Evolutionary conservation across 352 stramenopile species (phyloP).

Genomic region (Phytophthora aleatoria): DNA sequence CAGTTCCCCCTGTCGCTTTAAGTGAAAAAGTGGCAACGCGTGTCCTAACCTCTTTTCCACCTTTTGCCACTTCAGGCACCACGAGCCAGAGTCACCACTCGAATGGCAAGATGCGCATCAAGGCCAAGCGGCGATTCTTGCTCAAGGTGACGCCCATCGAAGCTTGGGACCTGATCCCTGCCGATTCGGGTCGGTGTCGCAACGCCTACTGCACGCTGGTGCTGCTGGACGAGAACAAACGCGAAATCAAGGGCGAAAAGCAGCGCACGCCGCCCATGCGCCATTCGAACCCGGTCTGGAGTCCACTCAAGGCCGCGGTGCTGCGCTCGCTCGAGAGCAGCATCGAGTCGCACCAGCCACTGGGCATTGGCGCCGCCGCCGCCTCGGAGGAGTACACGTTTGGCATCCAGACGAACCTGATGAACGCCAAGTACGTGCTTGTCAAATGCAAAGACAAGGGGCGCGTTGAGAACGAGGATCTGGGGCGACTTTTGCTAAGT

Average conservation of each 20-base stretch:
- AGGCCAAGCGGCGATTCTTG: constrained; percentile 76
- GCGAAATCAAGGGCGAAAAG: constrained; percentile 89
- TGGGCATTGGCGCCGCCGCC: constrained; percentile 82
- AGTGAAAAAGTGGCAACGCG: background rate
- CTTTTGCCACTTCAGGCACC: constrained; percentile 16
- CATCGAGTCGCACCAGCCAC: constrained; percentile 82
- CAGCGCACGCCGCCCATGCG: constrained; percentile 77
- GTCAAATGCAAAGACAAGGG: constrained; percentile 91
- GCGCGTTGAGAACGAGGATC: constrained; percentile 80
- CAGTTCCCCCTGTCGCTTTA: constrained; percentile 9
- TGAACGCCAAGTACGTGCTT: constrained; percentile 79
- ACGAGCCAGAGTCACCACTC: constrained; percentile 27
- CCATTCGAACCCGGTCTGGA: constrained; percentile 75
- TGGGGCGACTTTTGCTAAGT: constrained; percentile 78
- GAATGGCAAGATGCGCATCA: constrained; percentile 52
- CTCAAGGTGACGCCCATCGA: constrained; percentile 90
- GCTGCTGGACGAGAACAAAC: constrained; percentile 82
- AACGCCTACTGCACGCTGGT: constrained; percentile 88
- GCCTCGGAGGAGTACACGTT: constrained; percentile 89
- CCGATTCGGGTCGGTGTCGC: constrained; percentile 55
- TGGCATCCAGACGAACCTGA: constrained; percentile 76
- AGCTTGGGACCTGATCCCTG: constrained; percentile 67
- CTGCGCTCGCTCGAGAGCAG: constrained; percentile 79
- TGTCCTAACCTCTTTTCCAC: constrained; percentile 8
- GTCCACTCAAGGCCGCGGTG: constrained; percentile 79